Evolutionary conservation across 805 yeast genomes (phyloP).

Genomic region (Candida insectalens): DNA sequence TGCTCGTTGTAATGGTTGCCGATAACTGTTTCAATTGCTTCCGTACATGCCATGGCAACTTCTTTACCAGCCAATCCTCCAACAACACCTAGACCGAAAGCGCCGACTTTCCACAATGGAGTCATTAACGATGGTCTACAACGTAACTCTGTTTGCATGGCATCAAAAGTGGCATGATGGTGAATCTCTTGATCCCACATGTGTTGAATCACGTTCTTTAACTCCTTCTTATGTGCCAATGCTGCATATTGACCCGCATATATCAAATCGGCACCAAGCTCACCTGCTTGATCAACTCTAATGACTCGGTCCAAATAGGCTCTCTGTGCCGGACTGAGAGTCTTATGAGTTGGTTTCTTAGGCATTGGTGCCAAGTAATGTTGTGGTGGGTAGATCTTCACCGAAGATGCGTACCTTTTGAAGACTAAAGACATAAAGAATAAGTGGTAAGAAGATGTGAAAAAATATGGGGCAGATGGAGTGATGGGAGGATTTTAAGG

Average conservation of each 20-base stretch:
- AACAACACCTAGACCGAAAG: conserved; percentile 73
- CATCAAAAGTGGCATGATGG: conserved; percentile 80
- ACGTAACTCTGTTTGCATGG: conserved; percentile 61
- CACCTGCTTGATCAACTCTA: conserved; percentile 97
- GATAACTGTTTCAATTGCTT: conserved; percentile 96
- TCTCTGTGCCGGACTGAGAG: conserved; percentile 40
- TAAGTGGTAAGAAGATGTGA: not conserved
- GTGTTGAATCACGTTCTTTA: conserved; percentile 74
- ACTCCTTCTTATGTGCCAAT: conserved; percentile 57
- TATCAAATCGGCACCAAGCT: conserved; percentile 88
- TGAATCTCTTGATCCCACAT: conserved; percentile 98
- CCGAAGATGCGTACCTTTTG: conserved; percentile 13
- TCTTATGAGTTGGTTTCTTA: conserved; percentile 16
- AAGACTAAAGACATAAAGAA: conserved; percentile 8
- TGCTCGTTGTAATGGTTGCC: conserved; percentile 94
- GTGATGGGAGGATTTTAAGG: too few species aligned
- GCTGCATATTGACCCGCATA: conserved; percentile 86
- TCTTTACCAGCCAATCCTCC: conserved; percentile 86
- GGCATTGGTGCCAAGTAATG: conserved; percentile 5
- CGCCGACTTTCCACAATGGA: conserved; percentile 91
- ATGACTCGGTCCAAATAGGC: conserved; percentile 68
- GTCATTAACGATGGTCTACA: conserved; percentile 89
- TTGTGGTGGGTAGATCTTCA: conserved; percentile 1
- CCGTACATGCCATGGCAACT: conserved; percentile 99
- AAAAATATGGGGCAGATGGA: too few species aligned